Percentiles rank a stretch among this genome's conserved stretches.
phyloP scores from a whole-genome alignment of 306 rosid species.

The Prunus persica region Prunus_persica_NCBIv2 NC_034012.1:24889001-24889500 shows the following conservation, averaged over 20 bases:
- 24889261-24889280: neutral
- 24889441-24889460: neutral
- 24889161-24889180: neutral
- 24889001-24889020: too few relatives aligned
- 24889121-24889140: neutral
- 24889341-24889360: neutral
- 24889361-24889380: too few relatives aligned
- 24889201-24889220: neutral
- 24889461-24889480: neutral
- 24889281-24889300: neutral
- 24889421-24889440: neutral
- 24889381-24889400: too few relatives aligned
- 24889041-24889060: too few relatives aligned
- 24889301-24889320: neutral
- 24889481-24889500: conserved; percentile 30
- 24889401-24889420: neutral
- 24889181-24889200: neutral
- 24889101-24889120: neutral
- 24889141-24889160: neutral
- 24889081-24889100: too few relatives aligned
- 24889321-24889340: neutral
- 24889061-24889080: too few relatives aligned
- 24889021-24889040: too few relatives aligned
- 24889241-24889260: neutral
- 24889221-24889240: too few relatives aligned